Evolutionary conservation across 495 filamentous ascomycete species (phyloP).

Genomic region (Neurospora cerealis): DNA sequence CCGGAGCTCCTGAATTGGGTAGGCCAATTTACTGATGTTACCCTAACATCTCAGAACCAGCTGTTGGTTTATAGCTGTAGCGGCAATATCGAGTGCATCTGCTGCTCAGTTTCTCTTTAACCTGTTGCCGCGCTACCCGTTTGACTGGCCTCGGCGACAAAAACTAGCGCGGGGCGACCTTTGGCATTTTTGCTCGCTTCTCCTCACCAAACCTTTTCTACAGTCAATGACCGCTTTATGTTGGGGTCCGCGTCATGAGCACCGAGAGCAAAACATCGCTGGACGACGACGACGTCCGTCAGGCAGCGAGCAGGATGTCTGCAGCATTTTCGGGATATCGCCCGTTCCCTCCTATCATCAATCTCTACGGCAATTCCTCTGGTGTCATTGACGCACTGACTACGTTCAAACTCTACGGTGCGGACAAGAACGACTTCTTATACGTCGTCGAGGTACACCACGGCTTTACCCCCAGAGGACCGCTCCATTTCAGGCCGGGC

Average conservation of each 20-base stretch:
- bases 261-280: background rate
- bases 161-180: background rate
- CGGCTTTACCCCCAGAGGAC: background rate
- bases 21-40: background rate
- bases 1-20: background rate
- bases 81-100: background rate
- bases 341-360: constrained; percentile 6
- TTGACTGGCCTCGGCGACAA: background rate
- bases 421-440: background rate
- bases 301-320: background rate
- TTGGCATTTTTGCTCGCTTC: background rate
- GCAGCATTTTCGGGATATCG: constrained; percentile 1
- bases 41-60: background rate
- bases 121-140: background rate
- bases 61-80: background rate
- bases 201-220: background rate
- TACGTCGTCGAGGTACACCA: constrained; percentile 4
- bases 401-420: constrained; percentile 3
- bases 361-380: constrained; percentile 5
- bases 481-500: constrained; percentile 2
- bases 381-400: background rate
- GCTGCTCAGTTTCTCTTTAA: background rate
- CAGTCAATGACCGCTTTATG: background rate
- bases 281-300: background rate
- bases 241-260: background rate